Percentiles rank a stretch among this genome's conserved stretches.
Conservation (phyloP, 805 yeast species). For the Yamadazyma ubonensis region DNA sequence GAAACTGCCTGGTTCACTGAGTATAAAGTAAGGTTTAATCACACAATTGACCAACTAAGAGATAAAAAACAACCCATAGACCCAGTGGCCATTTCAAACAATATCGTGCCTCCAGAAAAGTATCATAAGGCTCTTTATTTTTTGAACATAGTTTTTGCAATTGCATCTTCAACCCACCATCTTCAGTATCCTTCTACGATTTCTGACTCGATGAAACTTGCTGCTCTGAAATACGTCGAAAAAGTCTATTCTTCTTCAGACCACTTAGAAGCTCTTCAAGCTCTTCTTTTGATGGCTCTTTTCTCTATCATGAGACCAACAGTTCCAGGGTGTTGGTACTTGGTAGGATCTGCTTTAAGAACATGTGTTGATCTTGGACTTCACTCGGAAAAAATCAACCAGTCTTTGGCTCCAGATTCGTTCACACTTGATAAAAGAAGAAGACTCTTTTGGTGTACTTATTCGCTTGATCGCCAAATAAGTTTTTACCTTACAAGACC, state of each 20-base stretch:
- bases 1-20: conserved; percentile 49
- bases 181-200: conserved; percentile 62
- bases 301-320: conserved; percentile 88
- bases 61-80: conserved; percentile 19
- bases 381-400: conserved; percentile 58
- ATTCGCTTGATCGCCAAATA: conserved; percentile 80
- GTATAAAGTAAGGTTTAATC: conserved; percentile 33
- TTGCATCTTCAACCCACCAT: conserved; percentile 73
- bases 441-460: conserved; percentile 85
- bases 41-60: conserved; percentile 9
- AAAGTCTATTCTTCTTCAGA: conserved; percentile 57
- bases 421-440: conserved; percentile 67
- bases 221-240: conserved; percentile 61
- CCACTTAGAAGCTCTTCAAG: conserved; percentile 70
- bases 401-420: conserved; percentile 43
- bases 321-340: conserved; percentile 91
- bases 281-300: conserved; percentile 62
- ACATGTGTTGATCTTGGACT: conserved; percentile 81
- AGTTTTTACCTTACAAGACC: conserved; percentile 88
- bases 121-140: conserved; percentile 63
- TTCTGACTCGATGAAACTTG: conserved; percentile 66
- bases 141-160: conserved; percentile 73
- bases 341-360: conserved; percentile 75
- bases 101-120: conserved; percentile 44
- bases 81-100: conserved; percentile 32